Base-by-base conservation (phyloP, 2,329 filamentous ascomycete species). In the Diaporthe ampelina region DNA sequence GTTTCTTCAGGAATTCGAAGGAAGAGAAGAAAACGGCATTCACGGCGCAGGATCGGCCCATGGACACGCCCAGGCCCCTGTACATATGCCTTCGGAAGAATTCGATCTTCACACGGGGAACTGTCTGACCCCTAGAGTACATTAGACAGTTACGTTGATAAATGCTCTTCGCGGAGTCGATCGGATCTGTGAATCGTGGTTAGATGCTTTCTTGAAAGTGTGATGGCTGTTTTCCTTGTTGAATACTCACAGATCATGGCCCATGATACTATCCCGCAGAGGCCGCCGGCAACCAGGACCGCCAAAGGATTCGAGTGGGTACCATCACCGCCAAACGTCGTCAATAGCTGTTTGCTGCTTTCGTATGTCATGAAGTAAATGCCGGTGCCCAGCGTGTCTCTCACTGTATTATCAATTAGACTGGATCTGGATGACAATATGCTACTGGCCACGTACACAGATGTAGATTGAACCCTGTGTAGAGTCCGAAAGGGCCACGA, bases 361-460 rank as follows among this genome's bases (percentile, higher is more conserved):
- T 97, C 94, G 82, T 97, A 97, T 40, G 94, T 95, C 85, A 94
- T 94, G 81, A 97, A 97, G 82, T 97, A 97, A 74, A 96, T 94
- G 40, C 91, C 90, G 1, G 94, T 97, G 71, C 94, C 94, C 75
- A 97, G 87, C 0, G 94, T 95, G 83, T 97, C 94, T 75, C 94
- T 90, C 79, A 95, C 94, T 94, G 77, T 32, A 35, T 26, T 43
- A 7, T 19, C 0, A 35, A 35, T 78, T 52, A 74, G 57, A 24
- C n/a, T 43, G 52, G 17, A 45, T 40, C n/a, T 17, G 21, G 15
- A 13, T 6, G 21, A 10, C 1, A 50, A 7, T 13, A 45, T 43
- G 17, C 19, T n/a, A 57, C 43, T 35, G n/a, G 40, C 57, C 32
- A 84, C 93, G 84, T 86, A 95, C 94, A 84, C 76, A 97, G 84